Evolutionary conservation across 75 land plant species (phyloP).

Genomic region (Pinus taeda): DNA sequence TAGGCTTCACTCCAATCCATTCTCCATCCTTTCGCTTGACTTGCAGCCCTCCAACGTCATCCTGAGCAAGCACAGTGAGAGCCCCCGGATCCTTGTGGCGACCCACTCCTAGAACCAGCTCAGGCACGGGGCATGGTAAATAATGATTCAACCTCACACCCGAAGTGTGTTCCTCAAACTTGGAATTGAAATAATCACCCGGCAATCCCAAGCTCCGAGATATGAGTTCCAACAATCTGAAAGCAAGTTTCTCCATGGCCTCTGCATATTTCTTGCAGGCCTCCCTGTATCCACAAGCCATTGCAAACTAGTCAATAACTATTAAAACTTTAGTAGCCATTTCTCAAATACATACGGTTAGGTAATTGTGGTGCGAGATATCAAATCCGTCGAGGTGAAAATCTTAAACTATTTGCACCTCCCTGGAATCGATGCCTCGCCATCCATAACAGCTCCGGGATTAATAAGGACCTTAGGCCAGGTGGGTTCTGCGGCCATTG

Average conservation of each 20-base stretch:
- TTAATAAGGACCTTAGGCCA: conserved; percentile 17
- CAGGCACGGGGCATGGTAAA: conserved; percentile 68
- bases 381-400: too few species aligned
- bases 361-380: too few species aligned
- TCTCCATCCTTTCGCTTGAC: conserved; percentile 62
- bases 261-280: conserved; percentile 47
- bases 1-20: conserved; percentile 70
- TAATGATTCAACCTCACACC: conserved; percentile 71
- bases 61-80: conserved; percentile 69
- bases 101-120: conserved; percentile 73
- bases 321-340: too few species aligned
- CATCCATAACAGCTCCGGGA: too few species aligned
- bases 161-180: conserved; percentile 44
- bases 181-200: conserved; percentile 31
- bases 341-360: too few species aligned
- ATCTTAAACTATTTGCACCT: too few species aligned
- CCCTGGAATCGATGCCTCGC: too few species aligned
- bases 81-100: conserved; percentile 78
- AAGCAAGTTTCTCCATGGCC: conserved; percentile 53
- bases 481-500: conserved; percentile 60
- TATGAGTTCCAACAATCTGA: conserved; percentile 58
- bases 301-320: too few species aligned
- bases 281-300: conserved; percentile 5
- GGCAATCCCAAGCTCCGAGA: conserved; percentile 53
- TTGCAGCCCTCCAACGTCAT: conserved; percentile 78